These are phyloP conservation scores for Sonneratia alba DNA, from an alignment of 345 rosid species.

Conservation along the genomic window DNA sequence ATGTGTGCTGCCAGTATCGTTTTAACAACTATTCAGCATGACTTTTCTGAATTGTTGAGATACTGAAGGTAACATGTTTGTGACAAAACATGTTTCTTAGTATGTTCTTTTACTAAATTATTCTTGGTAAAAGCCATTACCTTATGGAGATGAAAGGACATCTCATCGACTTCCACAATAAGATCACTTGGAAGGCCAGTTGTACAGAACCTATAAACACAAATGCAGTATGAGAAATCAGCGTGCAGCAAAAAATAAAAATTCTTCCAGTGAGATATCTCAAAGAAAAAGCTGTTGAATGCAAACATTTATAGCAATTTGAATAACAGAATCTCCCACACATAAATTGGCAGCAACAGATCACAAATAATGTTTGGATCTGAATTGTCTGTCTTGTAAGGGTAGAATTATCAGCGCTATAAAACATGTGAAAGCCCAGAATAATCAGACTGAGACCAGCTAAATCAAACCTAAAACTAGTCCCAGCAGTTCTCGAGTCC, in stretches of 20 bases:
- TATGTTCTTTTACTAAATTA: not conserved
- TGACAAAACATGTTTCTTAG: not conserved
- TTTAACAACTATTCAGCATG: not conserved
- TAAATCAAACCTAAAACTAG: not conserved
- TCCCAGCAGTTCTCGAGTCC: not conserved
- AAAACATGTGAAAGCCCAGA: not conserved
- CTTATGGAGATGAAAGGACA: slow-evolving; percentile 99
- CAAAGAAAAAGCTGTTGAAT: not conserved
- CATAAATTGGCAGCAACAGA: not conserved
- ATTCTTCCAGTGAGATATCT: not conserved
- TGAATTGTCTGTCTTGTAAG: not conserved
- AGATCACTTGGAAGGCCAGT: slow-evolving; percentile 93
- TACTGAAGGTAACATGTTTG: not conserved
- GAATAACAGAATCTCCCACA: not conserved
- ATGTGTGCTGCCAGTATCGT: not conserved
- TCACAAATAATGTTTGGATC: not conserved
- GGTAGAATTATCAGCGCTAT: not conserved
- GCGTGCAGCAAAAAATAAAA: not conserved
- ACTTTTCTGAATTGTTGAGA: not conserved
- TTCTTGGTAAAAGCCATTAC: slow-evolving; percentile 22
- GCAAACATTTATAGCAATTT: not conserved
- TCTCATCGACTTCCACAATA: slow-evolving; percentile 79
- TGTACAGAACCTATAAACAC: slow-evolving; percentile 75
- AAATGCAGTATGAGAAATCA: not conserved
- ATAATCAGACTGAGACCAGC: not conserved